Evolutionary conservation across 2,329 filamentous ascomycete species (phyloP).

Genomic region (Aspergillus ochraceoroseus): DNA sequence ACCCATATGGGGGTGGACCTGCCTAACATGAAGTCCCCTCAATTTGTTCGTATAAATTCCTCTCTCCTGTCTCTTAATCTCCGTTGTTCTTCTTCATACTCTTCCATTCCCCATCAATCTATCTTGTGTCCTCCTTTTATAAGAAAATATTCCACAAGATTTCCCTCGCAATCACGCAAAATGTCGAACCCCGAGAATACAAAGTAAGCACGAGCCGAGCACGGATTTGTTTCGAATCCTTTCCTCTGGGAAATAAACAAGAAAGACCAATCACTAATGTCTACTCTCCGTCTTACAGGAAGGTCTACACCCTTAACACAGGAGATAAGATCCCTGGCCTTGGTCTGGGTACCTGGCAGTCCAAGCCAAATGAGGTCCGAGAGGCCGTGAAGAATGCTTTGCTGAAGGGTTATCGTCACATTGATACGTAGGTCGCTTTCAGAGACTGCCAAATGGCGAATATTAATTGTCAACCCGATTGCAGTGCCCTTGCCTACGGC

Average conservation of each 20-base stretch:
- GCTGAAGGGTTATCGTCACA: slow-evolving; percentile 52
- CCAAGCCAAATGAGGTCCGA: slow-evolving; percentile 49
- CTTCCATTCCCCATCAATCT: neutral
- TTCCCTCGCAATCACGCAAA: slow-evolving; percentile 14
- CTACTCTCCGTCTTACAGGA: slow-evolving; percentile 22
- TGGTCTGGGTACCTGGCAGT: slow-evolving; percentile 55
- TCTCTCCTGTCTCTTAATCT: slow-evolving; percentile 5
- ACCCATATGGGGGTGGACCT: slow-evolving; percentile 23
- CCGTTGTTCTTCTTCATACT: slow-evolving; percentile 2
- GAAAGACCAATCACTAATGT: slow-evolving; percentile 2
- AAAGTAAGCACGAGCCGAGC: slow-evolving; percentile 23
- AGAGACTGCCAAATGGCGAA: neutral
- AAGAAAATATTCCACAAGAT: neutral
- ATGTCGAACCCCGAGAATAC: slow-evolving; percentile 30
- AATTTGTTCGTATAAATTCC: slow-evolving; percentile 16
- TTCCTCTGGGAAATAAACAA: neutral
- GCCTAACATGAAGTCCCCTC: slow-evolving; percentile 12
- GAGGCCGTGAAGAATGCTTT: slow-evolving; percentile 48
- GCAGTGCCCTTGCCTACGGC: slow-evolving; percentile 48
- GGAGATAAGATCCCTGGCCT: slow-evolving; percentile 48
- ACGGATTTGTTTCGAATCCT: slow-evolving; percentile 1
- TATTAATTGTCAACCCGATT: slow-evolving; percentile 4
- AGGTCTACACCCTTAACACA: slow-evolving; percentile 47
- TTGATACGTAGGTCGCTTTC: slow-evolving; percentile 46
- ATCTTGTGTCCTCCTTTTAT: neutral